Percentiles rank a stretch among this genome's conserved stretches.
Conservation (phyloP, 345 rosid species). For the Isatis tinctoria region DNA sequence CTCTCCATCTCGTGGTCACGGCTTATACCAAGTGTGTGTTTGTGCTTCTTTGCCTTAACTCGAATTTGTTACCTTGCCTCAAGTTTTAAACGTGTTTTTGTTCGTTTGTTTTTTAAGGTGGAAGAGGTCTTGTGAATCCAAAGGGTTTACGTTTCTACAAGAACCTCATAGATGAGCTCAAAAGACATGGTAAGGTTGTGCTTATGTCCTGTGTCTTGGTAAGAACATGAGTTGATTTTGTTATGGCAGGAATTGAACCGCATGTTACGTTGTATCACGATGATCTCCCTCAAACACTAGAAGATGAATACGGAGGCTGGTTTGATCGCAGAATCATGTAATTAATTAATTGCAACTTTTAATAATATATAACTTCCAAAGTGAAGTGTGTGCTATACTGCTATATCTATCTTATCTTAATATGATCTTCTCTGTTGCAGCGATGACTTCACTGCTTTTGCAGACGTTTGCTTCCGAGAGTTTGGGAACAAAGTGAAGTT, state of each 20-base stretch:
- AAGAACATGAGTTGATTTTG: not conserved
- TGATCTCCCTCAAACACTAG: conserved; percentile 63
- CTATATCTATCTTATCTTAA: not conserved
- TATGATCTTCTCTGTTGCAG: conserved; percentile 34
- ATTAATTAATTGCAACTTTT: not conserved
- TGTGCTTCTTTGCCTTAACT: not conserved
- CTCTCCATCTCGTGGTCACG: conserved; percentile 80
- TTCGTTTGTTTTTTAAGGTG: conserved; percentile 32
- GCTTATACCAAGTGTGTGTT: conserved; percentile 53
- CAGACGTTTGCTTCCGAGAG: conserved; percentile 66
- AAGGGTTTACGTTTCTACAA: conserved; percentile 52
- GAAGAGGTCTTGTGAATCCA: conserved; percentile 56
- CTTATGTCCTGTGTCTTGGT: not conserved
- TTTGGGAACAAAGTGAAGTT: conserved; percentile 52
- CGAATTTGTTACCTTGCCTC: not conserved
- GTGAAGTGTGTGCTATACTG: not conserved
- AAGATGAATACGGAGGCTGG: conserved; percentile 80
- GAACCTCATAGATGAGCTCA: conserved; percentile 44
- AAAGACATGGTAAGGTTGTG: conserved; percentile 33
- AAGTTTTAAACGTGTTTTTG: not conserved
- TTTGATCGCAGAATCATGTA: conserved; percentile 49
- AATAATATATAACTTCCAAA: not conserved
- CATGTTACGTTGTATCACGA: conserved; percentile 46
- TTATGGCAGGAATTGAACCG: conserved; percentile 44
- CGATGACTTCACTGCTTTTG: conserved; percentile 64